A percentile compares a stretch with the other conserved stretches of the same genome.
Evolutionary conservation across 73 alveolate genomes (phyloP).

Genomic region (Symbiodinium natans): DNA sequence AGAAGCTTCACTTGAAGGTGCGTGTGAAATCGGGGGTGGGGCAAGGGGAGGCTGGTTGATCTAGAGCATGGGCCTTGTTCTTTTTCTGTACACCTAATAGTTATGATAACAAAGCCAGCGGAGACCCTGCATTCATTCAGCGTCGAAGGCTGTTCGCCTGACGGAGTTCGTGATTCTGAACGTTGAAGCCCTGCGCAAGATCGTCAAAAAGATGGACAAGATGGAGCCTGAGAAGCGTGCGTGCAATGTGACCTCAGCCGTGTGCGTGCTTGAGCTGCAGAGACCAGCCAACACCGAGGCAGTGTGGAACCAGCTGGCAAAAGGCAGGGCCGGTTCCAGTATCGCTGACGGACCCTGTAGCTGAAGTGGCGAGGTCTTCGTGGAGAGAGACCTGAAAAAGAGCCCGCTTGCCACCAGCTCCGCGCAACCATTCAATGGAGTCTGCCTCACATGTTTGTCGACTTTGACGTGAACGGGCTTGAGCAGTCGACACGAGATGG

Average conservation of each 20-base stretch:
- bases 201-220: conserved; percentile 91
- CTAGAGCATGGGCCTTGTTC: too few relatives aligned
- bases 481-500: too few relatives aligned
- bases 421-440: conserved; percentile 68
- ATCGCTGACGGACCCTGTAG: not conserved
- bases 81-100: too few relatives aligned
- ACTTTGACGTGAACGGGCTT: too few relatives aligned
- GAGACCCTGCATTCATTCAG: too few relatives aligned
- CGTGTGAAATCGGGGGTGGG: too few relatives aligned
- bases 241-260: not conserved
- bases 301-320: conserved; percentile 73
- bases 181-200: conserved; percentile 91
- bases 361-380: conserved; percentile 15
- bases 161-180: conserved; percentile 76
- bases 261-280: not conserved
- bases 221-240: not conserved
- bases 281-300: not conserved
- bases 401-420: conserved; percentile 81
- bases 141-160: conserved; percentile 43
- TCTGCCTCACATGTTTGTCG: not conserved
- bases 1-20: not conserved
- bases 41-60: too few relatives aligned
- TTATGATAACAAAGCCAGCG: too few relatives aligned
- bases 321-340: conserved; percentile 18
- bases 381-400: conserved; percentile 46